Conservation (phyloP, 2,329 filamentous ascomycete species). For the Aspergillus alliaceus region DNA sequence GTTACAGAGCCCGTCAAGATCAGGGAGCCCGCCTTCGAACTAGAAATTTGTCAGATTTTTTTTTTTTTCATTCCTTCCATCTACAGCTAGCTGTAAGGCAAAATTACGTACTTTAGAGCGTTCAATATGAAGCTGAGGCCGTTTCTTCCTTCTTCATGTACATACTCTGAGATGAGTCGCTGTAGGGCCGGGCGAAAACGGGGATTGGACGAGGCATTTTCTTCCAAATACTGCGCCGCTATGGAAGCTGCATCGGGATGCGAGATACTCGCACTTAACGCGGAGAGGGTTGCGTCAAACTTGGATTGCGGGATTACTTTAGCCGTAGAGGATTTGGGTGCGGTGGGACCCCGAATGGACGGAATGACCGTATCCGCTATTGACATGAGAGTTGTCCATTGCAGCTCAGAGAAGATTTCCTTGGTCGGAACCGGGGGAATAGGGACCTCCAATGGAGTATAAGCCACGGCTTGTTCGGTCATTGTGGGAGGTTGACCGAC, state of each 20-base stretch:
- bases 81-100: background rate
- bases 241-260: constrained; percentile 35
- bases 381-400: constrained; percentile 61
- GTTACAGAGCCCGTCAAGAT: constrained; percentile 58
- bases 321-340: constrained; percentile 32
- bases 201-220: constrained; percentile 49
- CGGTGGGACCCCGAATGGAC: constrained; percentile 45
- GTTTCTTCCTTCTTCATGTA: constrained; percentile 50
- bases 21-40: constrained; percentile 56
- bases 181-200: constrained; percentile 51
- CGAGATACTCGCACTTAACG: constrained; percentile 26
- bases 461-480: constrained; percentile 20
- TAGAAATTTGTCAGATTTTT: constrained; percentile 20
- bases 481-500: constrained; percentile 12
- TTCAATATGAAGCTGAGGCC: constrained; percentile 54
- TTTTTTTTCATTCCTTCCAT: background rate
- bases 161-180: constrained; percentile 49
- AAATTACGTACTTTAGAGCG: constrained; percentile 50
- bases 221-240: constrained; percentile 48
- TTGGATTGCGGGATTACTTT: constrained; percentile 42
- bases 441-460: constrained; percentile 42
- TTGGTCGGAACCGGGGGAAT: constrained; percentile 49
- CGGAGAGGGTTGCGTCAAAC: constrained; percentile 40
- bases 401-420: constrained; percentile 52
- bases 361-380: constrained; percentile 60